These are phyloP conservation scores for Globisporangium paroecandrum DNA, from an alignment of 352 stramenopile species.

Conservation along the genomic window DNA sequence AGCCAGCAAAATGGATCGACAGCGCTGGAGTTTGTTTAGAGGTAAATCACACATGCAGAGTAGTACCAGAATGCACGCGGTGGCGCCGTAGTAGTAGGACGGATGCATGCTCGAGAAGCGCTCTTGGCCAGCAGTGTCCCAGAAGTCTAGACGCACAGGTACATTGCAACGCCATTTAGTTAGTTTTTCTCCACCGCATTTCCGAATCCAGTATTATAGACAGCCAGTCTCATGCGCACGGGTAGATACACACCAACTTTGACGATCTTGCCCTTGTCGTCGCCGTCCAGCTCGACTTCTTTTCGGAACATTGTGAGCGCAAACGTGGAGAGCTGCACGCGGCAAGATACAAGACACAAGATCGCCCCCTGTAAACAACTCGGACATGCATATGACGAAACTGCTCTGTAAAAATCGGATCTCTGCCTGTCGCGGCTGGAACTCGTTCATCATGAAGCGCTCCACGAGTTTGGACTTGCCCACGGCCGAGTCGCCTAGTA, in stretches of 20 bases:
- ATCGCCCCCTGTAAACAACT: not conserved
- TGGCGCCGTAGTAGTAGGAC: slow-evolving; percentile 95
- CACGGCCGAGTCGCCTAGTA: slow-evolving; percentile 93
- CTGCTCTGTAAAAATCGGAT: not conserved
- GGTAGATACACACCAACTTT: slow-evolving; percentile 50
- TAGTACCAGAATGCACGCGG: slow-evolving; percentile 85
- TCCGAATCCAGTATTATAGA: not conserved
- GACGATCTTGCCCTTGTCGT: slow-evolving; percentile 42
- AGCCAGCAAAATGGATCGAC: not conserved
- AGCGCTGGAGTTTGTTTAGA: not conserved
- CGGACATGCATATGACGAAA: not conserved
- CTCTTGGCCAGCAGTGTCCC: slow-evolving; percentile 95
- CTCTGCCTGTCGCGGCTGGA: slow-evolving; percentile 84
- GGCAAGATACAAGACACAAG: not conserved
- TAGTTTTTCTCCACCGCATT: not conserved
- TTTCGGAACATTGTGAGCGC: slow-evolving; percentile 94
- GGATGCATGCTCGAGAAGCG: slow-evolving; percentile 95
- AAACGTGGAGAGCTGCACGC: slow-evolving; percentile 89
- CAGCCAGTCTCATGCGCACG: not conserved
- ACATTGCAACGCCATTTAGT: not conserved
- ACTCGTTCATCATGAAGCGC: slow-evolving; percentile 95
- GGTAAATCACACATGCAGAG: not conserved
- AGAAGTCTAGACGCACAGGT: slow-evolving; percentile 77
- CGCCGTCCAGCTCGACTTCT: slow-evolving; percentile 76
- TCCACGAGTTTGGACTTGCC: slow-evolving; percentile 96